A percentile compares a stretch with the other conserved stretches of the same genome.
Conservation (phyloP, 345 rosid species). For the Pistacia integerrima region DNA sequence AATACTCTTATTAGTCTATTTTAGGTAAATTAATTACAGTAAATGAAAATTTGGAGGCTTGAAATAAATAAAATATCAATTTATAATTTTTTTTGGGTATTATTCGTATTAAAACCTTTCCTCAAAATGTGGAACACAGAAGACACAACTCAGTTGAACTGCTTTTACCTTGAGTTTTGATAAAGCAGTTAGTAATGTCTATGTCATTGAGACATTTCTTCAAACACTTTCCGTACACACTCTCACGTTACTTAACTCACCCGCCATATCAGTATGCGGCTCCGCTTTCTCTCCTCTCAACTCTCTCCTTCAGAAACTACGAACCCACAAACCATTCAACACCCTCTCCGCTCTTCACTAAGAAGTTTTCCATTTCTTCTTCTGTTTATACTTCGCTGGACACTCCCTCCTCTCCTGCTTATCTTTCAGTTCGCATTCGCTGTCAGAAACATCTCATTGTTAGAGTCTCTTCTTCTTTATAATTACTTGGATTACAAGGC, state of each 20-base stretch:
- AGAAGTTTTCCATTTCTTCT: constrained; percentile 19
- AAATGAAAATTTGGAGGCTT: too few relatives aligned
- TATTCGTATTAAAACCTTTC: too few relatives aligned
- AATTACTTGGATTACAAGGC: neutral
- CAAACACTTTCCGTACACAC: constrained; percentile 57
- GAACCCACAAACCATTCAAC: constrained; percentile 3
- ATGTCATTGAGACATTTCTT: constrained; percentile 61
- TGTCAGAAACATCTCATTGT: constrained; percentile 57
- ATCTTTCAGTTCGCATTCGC: constrained; percentile 70
- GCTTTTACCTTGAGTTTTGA: too few relatives aligned
- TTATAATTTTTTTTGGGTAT: too few relatives aligned
- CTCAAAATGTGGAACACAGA: too few relatives aligned
- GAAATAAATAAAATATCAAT: too few relatives aligned
- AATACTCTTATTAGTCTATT: too few relatives aligned
- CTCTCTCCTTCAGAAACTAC: constrained; percentile 13
- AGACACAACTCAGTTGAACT: too few relatives aligned
- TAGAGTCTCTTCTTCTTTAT: constrained; percentile 32
- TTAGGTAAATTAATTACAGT: too few relatives aligned
- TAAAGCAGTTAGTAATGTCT: too few relatives aligned
- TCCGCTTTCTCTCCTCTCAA: constrained; percentile 14
- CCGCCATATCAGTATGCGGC: constrained; percentile 14
- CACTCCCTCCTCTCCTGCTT: constrained; percentile 34
- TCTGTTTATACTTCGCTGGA: constrained; percentile 19
- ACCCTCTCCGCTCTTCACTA: constrained; percentile 20
- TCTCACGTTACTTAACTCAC: constrained; percentile 40